Conservation (phyloP, 345 rosid species). For the Balakata baccata region DNA sequence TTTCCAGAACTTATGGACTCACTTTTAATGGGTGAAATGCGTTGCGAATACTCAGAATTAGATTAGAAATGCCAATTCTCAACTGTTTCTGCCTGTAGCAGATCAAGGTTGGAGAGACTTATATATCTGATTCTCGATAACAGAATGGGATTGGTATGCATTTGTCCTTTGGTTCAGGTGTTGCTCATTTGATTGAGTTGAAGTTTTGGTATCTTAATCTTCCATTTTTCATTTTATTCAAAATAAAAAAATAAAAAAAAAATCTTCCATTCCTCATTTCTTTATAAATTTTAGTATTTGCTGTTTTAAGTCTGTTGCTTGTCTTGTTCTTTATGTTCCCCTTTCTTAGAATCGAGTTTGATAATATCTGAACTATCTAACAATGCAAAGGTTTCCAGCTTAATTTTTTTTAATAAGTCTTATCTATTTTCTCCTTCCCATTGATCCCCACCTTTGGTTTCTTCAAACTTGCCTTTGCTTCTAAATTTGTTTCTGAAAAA, state of each 20-base stretch:
- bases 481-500: neutral
- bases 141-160: neutral
- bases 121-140: neutral
- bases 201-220: no score
- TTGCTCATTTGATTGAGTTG: neutral
- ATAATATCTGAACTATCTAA: neutral
- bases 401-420: neutral
- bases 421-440: neutral
- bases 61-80: neutral
- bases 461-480: neutral
- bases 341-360: neutral
- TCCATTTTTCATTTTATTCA: no score
- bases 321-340: neutral
- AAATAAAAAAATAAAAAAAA: no score
- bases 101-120: neutral
- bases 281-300: neutral
- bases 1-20: neutral
- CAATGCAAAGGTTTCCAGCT: neutral
- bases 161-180: neutral
- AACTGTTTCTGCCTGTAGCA: neutral
- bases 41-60: neutral
- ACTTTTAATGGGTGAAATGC: neutral
- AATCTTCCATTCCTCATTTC: neutral
- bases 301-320: neutral
- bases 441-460: neutral